phyloP scores from a whole-genome alignment of 2,329 filamentous ascomycete species.

The Chaetomium strumarium region DNA sequence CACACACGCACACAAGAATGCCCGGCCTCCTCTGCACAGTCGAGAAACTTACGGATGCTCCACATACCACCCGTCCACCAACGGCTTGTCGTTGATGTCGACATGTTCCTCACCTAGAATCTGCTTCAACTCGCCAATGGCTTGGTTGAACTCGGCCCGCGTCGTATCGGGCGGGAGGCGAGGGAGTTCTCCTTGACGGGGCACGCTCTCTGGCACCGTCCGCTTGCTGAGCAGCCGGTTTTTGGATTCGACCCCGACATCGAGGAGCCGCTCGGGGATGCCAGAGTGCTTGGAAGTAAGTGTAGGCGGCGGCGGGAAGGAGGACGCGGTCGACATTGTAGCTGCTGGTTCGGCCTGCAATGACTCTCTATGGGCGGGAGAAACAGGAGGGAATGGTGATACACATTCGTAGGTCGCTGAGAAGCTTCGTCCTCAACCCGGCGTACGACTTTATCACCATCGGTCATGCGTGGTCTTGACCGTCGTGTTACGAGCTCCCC shows the following conservation, averaged over 20 bases:
- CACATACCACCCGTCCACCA: constrained; percentile 33
- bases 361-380: too few relatives aligned
- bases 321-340: not conserved
- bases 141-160: constrained; percentile 27
- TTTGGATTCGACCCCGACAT: constrained; percentile 4
- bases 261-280: constrained; percentile 4
- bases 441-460: not conserved
- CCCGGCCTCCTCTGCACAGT: not conserved
- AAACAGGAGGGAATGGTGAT: not conserved
- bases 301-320: constrained; percentile 5
- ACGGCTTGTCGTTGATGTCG: constrained; percentile 29
- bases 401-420: not conserved
- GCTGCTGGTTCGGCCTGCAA: not conserved
- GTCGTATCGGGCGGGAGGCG: constrained; percentile 8
- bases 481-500: not conserved
- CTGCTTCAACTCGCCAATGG: constrained; percentile 32
- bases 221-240: constrained; percentile 10
- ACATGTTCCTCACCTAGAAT: constrained; percentile 27
- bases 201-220: constrained; percentile 6
- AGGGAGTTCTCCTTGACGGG: constrained; percentile 8
- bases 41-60: constrained; percentile 10
- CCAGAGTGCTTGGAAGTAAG: constrained; percentile 8
- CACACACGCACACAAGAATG: not conserved
- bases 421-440: not conserved
- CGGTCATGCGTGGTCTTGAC: not conserved